These are phyloP conservation scores for Tylopilus rubrobrunneus DNA, from an alignment of 768 basidiomycete species.

Conservation along the genomic window DNA sequence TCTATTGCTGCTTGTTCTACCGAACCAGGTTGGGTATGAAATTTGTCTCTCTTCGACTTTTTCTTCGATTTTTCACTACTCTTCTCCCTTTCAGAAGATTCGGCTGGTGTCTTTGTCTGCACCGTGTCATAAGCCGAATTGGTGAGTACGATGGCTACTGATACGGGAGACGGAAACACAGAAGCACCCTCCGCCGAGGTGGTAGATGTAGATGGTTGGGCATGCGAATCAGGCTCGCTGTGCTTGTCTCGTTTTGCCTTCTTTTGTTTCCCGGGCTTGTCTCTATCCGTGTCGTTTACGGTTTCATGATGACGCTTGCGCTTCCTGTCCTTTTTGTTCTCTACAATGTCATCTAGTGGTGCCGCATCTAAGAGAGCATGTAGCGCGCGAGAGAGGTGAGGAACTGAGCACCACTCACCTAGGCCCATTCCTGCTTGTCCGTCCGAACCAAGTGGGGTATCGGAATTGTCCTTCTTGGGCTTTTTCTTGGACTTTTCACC, in stretches of 20 bases:
- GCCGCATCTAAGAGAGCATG: neutral
- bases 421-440: neutral
- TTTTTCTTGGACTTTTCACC: slow-evolving; percentile 16
- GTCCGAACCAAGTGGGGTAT: neutral
- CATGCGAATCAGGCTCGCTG: neutral
- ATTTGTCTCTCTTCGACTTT: neutral
- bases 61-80: slow-evolving; percentile 14
- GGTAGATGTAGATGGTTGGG: slow-evolving; percentile 1
- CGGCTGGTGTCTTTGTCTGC: slow-evolving; percentile 18
- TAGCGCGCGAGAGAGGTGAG: neutral
- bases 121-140: slow-evolving; percentile 11
- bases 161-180: slow-evolving; percentile 15
- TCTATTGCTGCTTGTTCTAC: neutral
- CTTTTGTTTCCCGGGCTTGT: slow-evolving; percentile 21
- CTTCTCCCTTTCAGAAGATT: neutral
- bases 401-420: slow-evolving; percentile 1
- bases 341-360: slow-evolving; percentile 3
- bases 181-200: slow-evolving; percentile 10
- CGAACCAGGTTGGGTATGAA: neutral
- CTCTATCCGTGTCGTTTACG: neutral
- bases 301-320: slow-evolving; percentile 18
- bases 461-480: neutral
- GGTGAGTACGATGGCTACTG: slow-evolving; percentile 8
- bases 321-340: slow-evolving; percentile 23
- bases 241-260: slow-evolving; percentile 22